A percentile compares a stretch with the other conserved stretches of the same genome.
phyloP scores from a whole-genome alignment of 2,329 filamentous ascomycete genomes.

The Camillea tinctor region DNA sequence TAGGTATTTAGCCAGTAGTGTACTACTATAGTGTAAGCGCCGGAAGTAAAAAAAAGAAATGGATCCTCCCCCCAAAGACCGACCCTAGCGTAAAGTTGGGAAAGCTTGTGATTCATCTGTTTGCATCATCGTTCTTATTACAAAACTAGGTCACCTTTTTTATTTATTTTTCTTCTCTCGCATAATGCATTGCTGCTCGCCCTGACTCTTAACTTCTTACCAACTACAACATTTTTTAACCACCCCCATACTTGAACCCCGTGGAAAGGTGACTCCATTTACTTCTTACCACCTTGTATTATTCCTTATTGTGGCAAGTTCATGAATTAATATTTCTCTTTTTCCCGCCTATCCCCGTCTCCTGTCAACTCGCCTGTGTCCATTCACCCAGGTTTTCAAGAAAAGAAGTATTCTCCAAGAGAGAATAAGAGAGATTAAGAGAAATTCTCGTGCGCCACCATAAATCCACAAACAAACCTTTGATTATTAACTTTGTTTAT shows the following conservation, averaged over 20 bases:
- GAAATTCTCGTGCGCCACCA: conserved; percentile 16
- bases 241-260: too few species aligned
- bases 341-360: not conserved
- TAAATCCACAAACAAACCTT: conserved; percentile 3
- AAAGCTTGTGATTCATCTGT: not conserved
- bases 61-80: not conserved
- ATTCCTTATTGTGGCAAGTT: not conserved
- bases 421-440: too few species aligned
- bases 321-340: not conserved
- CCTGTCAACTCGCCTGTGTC: not conserved
- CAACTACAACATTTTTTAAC: not conserved
- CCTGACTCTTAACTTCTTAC: too few species aligned
- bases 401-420: too few species aligned
- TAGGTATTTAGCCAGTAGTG: not conserved
- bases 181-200: too few species aligned
- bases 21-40: too few species aligned
- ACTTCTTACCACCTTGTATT: not conserved
- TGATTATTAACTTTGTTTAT: not conserved
- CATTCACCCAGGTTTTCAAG: conserved; percentile 2
- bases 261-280: too few species aligned
- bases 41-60: not conserved
- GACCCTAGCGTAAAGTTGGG: not conserved
- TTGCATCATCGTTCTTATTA: conserved; percentile 1
- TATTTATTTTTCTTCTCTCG: too few species aligned
- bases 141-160: not conserved